Base-by-base conservation (phyloP, 2,329 filamentous ascomycete genomes). In the Hypoxylon sp. region DNA sequence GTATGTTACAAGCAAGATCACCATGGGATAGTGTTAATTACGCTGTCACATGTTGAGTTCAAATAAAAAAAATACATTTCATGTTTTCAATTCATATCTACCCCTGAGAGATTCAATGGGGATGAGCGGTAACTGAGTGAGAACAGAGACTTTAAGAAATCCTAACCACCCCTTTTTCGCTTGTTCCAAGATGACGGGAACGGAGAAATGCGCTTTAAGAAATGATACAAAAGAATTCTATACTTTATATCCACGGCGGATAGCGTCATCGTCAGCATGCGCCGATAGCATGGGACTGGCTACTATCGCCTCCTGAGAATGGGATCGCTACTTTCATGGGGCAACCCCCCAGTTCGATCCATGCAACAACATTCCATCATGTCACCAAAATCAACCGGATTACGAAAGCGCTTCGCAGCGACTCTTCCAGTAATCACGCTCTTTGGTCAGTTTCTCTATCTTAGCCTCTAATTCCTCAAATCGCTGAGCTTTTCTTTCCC, bases 401-500 rank as follows among this genome's bases (percentile, higher is more conserved):
- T 81, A 68, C 79, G 79, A 63, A 86, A 77, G 65, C 3, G 87
- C 87, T 69, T 87, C 52, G 44, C 29, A 56, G 33, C 19, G 78
- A 70, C 81, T 81, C 84, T 89, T 91, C 88, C 88, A 91, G 76
- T 90, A 86, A 79, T 90, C 88, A 74, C 88, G 85, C 78, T 91
- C 89, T 44, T 86, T 84, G 79, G 90, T 86, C 29, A 95, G 83
- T 78, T 92, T 89, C 17, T 84, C 85, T 75, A 97, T 94, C 75
- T 88, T 85, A 42, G 87, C 86, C 83, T 97, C 92, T 50, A 97
- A 85, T 64, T 90, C 88, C 62, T 92, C 90, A 68, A 95, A 85
- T 73, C 91, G 88, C 78, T 91, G 86, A 63, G 93, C 90, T 84
- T 97, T 97, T 72, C 94, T 91, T 77, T 94, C 91, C 57, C 95